These are phyloP conservation scores for Solanum ahanhuiri DNA, from an alignment of 257 asterid species.

Conservation along the genomic window DNA sequence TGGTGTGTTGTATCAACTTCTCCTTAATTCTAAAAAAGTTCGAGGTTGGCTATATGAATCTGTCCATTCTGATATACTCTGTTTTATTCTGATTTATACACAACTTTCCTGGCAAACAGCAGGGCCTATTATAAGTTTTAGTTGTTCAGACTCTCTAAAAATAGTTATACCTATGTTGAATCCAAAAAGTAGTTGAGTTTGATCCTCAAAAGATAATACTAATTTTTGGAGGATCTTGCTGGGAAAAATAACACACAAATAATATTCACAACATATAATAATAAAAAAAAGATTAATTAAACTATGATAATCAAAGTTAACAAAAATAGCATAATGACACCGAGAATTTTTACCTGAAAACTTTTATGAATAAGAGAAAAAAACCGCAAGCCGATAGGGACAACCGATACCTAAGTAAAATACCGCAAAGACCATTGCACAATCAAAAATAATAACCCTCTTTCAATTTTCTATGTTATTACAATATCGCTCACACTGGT, in stretches of 20 bases:
- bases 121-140: not conserved
- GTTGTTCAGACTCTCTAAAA: not conserved
- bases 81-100: not conserved
- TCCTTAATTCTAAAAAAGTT: not conserved
- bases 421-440: too few relatives aligned
- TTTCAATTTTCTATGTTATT: too few relatives aligned
- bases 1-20: not conserved
- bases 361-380: too few relatives aligned
- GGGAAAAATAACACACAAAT: not conserved
- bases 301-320: too few relatives aligned
- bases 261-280: too few relatives aligned
- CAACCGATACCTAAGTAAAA: too few relatives aligned
- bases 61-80: not conserved
- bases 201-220: not conserved
- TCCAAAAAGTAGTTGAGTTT: not conserved
- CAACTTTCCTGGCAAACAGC: not conserved
- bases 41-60: not conserved
- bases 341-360: too few relatives aligned
- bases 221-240: not conserved
- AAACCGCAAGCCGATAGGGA: too few relatives aligned
- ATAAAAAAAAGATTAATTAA: too few relatives aligned
- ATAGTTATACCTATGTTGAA: not conserved
- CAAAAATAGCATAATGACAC: too few relatives aligned
- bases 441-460: too few relatives aligned
- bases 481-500: too few relatives aligned